These are phyloP conservation scores for Thermomyces lanuginosus DNA, from an alignment of 2,329 filamentous ascomycete genomes.

Conservation along the genomic window DNA sequence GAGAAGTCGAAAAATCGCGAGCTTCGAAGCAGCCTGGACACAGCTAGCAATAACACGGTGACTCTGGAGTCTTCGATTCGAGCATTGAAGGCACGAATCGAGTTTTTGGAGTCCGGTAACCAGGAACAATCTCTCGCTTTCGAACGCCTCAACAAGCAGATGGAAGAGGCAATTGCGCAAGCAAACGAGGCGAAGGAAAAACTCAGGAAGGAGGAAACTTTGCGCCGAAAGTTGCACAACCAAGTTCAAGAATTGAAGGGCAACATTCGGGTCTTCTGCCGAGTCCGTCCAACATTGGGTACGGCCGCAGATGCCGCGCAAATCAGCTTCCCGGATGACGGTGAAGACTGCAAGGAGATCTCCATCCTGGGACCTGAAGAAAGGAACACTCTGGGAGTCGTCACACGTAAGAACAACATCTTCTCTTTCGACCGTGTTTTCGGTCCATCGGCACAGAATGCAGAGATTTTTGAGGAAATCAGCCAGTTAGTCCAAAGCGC, in stretches of 20 bases:
- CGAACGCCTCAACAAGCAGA: constrained; percentile 59
- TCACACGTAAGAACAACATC: constrained; percentile 61
- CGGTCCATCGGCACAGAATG: constrained; percentile 57
- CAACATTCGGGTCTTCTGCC: constrained; percentile 96
- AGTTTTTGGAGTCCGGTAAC: constrained; percentile 77
- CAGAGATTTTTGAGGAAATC: constrained; percentile 86
- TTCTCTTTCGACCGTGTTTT: constrained; percentile 95
- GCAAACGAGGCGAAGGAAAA: constrained; percentile 62
- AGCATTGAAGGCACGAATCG: constrained; percentile 63
- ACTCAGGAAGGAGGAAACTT: constrained; percentile 75
- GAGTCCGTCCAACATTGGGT: constrained; percentile 61
- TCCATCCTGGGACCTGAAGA: constrained; percentile 70
- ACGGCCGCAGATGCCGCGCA: constrained; percentile 47
- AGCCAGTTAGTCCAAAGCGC: constrained; percentile 93
- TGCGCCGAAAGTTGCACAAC: constrained; percentile 85
- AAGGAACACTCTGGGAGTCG: constrained; percentile 59
- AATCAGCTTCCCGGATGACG: constrained; percentile 61
- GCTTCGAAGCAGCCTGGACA: constrained; percentile 43
- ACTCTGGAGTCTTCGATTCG: constrained; percentile 59
- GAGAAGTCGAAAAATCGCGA: constrained; percentile 47
- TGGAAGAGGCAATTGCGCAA: constrained; percentile 58
- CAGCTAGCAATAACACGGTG: constrained; percentile 44
- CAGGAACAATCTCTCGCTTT: constrained; percentile 80
- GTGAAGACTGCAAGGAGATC: constrained; percentile 76
- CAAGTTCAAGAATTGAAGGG: constrained; percentile 96